Conservation (phyloP, 2,329 filamentous ascomycete species). For the Fusarium dlaminii region DNA sequence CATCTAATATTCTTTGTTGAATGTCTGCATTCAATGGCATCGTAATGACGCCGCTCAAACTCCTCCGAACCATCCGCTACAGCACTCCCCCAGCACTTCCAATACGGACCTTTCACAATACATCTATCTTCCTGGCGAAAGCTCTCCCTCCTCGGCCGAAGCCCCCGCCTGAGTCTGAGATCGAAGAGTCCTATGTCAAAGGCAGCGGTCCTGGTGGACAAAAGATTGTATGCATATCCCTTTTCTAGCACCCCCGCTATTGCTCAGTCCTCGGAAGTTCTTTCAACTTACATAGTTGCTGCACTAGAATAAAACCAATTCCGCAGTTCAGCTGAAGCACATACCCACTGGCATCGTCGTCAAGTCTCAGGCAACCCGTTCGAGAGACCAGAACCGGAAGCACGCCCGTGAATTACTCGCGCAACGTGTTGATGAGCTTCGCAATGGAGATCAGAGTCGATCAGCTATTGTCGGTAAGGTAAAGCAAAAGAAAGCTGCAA, state of each 20-base stretch:
- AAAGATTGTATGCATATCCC: conserved; percentile 74
- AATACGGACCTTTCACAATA: conserved; percentile 45
- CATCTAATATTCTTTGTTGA: neutral
- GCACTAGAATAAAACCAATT: conserved; percentile 89
- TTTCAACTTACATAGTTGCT: conserved; percentile 1
- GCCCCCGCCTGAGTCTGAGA: conserved; percentile 78
- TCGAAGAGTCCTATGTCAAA: conserved; percentile 87
- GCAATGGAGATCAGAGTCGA: conserved; percentile 76
- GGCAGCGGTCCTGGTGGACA: conserved; percentile 94
- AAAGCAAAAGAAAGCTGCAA: conserved; percentile 76
- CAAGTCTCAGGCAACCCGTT: conserved; percentile 92
- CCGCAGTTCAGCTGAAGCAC: conserved; percentile 92
- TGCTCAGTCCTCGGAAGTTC: neutral
- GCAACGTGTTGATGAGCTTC: conserved; percentile 75
- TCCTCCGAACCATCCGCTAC: conserved; percentile 15
- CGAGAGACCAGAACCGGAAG: conserved; percentile 85
- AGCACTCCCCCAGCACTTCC: neutral
- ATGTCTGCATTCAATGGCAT: neutral
- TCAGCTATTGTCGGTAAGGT: conserved; percentile 70
- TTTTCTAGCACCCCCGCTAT: neutral
- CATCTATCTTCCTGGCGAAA: conserved; percentile 54
- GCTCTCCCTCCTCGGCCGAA: conserved; percentile 77
- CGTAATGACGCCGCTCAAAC: conserved; percentile 6
- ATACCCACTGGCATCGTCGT: conserved; percentile 90
- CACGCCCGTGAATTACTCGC: conserved; percentile 82